Evolutionary conservation across 306 rosid genomes (phyloP), one percentile per base, ranked within the genome.

Genomic region (Astragalus membranaceus): DNA sequence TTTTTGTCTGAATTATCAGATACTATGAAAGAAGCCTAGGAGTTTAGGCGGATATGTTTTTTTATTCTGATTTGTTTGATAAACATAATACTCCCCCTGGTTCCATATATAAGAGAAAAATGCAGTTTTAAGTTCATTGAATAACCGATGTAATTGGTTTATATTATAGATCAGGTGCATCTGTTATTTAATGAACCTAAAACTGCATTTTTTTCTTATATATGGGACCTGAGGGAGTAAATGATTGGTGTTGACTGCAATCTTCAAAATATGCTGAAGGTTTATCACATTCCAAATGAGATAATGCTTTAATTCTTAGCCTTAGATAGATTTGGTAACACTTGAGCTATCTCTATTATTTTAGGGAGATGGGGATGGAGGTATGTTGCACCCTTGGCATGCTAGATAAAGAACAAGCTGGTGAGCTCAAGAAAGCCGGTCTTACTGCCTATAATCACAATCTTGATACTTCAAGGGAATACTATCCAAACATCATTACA

Each of bases 371-470:
- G 96, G 98, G 96, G 66, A 90, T 90, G 98, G 97, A 94, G 81
- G 98, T 94, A 11, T 94, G 98, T 85, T 94, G 98, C 85, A 94
- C 98, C 64, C 84, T 94, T 79, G 98, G 98, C 67, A 94, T 94
- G 98, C 69, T 94, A 48, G 98, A 94, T 89, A 82, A 88, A 75
- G 89, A 94, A 77, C 98, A 94, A 70, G 98, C 98, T 47, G 48
- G 61, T 35, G 91, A 90, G 73, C 98, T 94, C 64, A 94, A 90
- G 75, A 85, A 87, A 76, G 98, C 98, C 0, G 97, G 97, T 78
- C 95, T 94, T 64, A 94, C 98, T 41, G 98, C 98, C 58, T 94
- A 94, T 76, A 94, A 94, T 75, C 98, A 94, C 72, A 94, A 94
- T 78, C 96, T 94, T 47, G 98, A 94, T 78, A 90, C 98, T 20